Evolutionary conservation across 371 early-diverging fungal genomes (phyloP).

Genomic region (Syncephalastrum monosporum): DNA sequence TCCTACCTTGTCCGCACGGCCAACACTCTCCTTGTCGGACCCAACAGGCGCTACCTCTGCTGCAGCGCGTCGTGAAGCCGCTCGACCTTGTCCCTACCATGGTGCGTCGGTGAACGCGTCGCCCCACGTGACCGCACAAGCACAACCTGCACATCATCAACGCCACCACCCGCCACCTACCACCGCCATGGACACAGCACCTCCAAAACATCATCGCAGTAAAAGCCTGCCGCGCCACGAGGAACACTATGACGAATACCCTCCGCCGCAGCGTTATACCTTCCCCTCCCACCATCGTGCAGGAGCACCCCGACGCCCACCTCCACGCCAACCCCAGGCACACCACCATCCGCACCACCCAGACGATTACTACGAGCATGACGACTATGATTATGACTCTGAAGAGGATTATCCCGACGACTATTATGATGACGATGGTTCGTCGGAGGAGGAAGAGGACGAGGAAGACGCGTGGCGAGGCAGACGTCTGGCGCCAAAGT

Average conservation of each 20-base stretch:
- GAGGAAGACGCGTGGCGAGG: conserved; percentile 1
- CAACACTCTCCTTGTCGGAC: no score
- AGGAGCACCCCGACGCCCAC: no score
- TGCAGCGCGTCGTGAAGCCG: no score
- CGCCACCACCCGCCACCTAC: background rate
- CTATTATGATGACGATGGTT: no score
- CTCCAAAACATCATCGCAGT: background rate
- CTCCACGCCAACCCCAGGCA: no score
- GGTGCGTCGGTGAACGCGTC: background rate
- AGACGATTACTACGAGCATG: conserved; percentile 3
- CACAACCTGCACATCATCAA: conserved; percentile 2
- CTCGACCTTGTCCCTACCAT: background rate
- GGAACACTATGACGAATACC: background rate
- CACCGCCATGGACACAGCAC: no score
- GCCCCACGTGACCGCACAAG: background rate
- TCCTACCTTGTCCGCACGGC: no score
- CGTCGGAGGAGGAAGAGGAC: conserved; percentile 4
- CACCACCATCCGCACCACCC: no score
- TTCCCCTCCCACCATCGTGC: no score
- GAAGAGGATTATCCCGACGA: background rate
- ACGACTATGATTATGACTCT: conserved; percentile 3
- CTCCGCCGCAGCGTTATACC: background rate
- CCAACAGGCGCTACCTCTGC: no score
- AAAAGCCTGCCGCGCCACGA: conserved; percentile 1
- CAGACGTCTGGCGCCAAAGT: no score